These are phyloP conservation scores for Linnemannia zychae DNA, from an alignment of 192 early-diverging fungal genomes.

Conservation along the genomic window DNA sequence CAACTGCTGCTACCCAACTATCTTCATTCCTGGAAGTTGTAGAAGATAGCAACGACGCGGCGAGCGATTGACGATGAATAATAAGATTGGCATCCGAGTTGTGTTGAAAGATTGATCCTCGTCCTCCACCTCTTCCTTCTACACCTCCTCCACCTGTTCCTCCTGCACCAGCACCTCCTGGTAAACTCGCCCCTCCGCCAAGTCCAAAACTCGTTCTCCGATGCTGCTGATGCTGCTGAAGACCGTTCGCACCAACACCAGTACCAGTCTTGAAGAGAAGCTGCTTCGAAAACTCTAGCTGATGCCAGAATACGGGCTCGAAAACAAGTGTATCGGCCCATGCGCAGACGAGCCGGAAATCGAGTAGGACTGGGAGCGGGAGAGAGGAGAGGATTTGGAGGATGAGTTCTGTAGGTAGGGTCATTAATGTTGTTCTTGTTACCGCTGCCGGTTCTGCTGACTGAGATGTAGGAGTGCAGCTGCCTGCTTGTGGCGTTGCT, in stretches of 20 bases:
- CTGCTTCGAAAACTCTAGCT: slow-evolving; percentile 19
- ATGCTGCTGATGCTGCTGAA: background rate
- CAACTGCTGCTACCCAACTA: background rate
- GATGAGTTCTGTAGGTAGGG: background rate
- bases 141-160: background rate
- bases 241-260: too few species aligned
- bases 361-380: background rate
- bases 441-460: background rate
- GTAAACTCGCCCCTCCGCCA: background rate
- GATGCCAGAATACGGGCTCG: slow-evolving; percentile 38
- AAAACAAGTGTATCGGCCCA: slow-evolving; percentile 20
- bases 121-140: background rate
- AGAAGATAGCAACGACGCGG: slow-evolving; percentile 5
- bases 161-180: background rate
- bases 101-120: background rate
- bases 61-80: slow-evolving; percentile 13
- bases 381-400: background rate
- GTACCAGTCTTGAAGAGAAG: slow-evolving; percentile 1
- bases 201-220: background rate
- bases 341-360: slow-evolving; percentile 30
- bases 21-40: background rate
- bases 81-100: slow-evolving; percentile 33
- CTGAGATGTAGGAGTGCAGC: background rate
- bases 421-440: background rate
- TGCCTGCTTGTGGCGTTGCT: background rate